Percentiles rank a stretch among this genome's conserved stretches.
These are phyloP conservation scores for Nematocida ironsii DNA, from an alignment of 371 early-diverging fungal species.

Conservation along the genomic window DNA sequence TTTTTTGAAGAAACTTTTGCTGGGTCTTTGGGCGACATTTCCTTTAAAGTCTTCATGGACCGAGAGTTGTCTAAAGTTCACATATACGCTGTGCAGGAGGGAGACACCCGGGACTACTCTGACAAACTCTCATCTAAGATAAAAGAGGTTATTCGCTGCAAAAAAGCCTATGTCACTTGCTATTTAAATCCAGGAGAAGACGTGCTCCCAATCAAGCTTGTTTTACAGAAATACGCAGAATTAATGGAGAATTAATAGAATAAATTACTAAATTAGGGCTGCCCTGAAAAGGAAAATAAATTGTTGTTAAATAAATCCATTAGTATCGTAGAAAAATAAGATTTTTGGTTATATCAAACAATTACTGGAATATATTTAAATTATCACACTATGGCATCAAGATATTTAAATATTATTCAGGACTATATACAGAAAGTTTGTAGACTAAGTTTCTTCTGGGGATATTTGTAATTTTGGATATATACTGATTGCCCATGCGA, in stretches of 20 bases:
- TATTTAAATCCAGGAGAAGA: slow-evolving; percentile 3
- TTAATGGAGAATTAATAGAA: background rate
- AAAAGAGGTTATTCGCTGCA: background rate
- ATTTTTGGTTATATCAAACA: too few relatives aligned
- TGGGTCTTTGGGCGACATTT: background rate
- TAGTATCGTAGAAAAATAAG: too few relatives aligned
- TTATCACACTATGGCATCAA: too few relatives aligned
- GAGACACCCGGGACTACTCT: background rate
- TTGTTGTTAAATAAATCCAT: too few relatives aligned
- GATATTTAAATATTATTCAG: too few relatives aligned
- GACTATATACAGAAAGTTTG: too few relatives aligned
- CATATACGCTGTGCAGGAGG: slow-evolving; percentile 21
- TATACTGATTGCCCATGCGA: too few relatives aligned
- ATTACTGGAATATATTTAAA: too few relatives aligned
- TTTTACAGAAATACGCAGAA: background rate
- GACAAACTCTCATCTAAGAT: background rate
- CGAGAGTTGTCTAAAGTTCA: slow-evolving; percentile 24
- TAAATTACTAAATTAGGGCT: too few relatives aligned
- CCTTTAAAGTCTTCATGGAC: slow-evolving; percentile 49
- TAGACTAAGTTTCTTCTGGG: too few relatives aligned
- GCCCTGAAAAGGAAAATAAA: too few relatives aligned
- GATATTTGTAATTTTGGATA: too few relatives aligned
- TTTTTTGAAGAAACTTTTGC: slow-evolving; percentile 40
- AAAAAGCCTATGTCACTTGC: slow-evolving; percentile 17
- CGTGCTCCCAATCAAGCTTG: background rate